These are phyloP conservation scores for Ampelocalamus luodianensis DNA, from an alignment of 176 grass and related monocot species.

Conservation along the genomic window DNA sequence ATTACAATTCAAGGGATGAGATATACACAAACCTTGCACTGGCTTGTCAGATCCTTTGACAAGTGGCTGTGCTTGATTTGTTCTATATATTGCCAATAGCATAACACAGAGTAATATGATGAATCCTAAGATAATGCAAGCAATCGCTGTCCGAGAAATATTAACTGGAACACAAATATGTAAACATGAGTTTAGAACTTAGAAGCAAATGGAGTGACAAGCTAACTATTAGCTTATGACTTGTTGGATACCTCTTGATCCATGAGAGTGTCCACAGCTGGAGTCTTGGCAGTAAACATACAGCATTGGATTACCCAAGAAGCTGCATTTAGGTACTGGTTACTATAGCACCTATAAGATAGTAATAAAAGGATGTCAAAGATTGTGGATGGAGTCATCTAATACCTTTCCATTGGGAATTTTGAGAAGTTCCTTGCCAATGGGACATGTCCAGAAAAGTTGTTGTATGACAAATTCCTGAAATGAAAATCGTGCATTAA, in stretches of 20 bases:
- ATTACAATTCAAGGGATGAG: neutral
- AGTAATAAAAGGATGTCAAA: constrained; percentile 5
- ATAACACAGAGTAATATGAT: constrained; percentile 68
- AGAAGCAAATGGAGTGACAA: neutral
- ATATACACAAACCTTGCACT: constrained; percentile 64
- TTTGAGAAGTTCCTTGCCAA: constrained; percentile 81
- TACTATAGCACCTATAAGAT: constrained; percentile 13
- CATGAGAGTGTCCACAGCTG: constrained; percentile 53
- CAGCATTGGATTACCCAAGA: constrained; percentile 79
- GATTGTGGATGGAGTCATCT: neutral
- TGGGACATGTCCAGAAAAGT: constrained; percentile 82
- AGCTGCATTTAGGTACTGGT: constrained; percentile 60
- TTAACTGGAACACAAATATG: constrained; percentile 56
- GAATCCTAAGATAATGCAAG: constrained; percentile 83
- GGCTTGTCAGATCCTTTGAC: constrained; percentile 66
- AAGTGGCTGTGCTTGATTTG: constrained; percentile 74
- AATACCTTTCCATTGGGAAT: constrained; percentile 85
- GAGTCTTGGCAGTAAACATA: constrained; percentile 63
- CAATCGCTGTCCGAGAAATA: constrained; percentile 70
- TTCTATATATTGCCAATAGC: constrained; percentile 80
- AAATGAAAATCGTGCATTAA: constrained; percentile 40
- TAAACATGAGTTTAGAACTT: constrained; percentile 25
- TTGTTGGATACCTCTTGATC: constrained; percentile 67
- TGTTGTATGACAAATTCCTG: constrained; percentile 96
- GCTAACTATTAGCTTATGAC: constrained; percentile 16